Percentiles rank a stretch among this genome's conserved stretches.
Evolutionary conservation across 2,329 filamentous ascomycete species (phyloP).

Genomic region (Claviceps sp.): DNA sequence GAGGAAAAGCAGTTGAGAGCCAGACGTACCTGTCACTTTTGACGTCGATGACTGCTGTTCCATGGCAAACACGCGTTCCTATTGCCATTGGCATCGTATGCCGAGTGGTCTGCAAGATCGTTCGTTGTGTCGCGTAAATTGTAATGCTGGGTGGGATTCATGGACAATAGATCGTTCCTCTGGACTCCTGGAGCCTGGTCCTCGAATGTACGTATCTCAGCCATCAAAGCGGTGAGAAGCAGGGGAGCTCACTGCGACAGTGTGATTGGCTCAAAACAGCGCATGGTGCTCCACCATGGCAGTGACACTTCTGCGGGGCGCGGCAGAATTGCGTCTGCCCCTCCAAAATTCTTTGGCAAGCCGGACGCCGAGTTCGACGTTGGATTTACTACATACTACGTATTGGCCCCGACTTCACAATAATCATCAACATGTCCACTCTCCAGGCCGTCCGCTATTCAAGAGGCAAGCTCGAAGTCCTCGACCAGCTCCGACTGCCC

Average conservation of each 20-base stretch:
- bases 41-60: conserved; percentile 57
- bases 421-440: conserved; percentile 29
- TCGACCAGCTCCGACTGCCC: conserved; percentile 72
- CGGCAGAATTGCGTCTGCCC: conserved; percentile 15
- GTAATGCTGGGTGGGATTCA: neutral
- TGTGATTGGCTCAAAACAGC: neutral
- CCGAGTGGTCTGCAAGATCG: conserved; percentile 2
- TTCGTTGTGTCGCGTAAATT: no score
- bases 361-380: neutral
- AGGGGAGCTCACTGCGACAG: neutral
- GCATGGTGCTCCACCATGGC: neutral
- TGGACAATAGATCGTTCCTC: neutral
- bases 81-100: conserved; percentile 16
- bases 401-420: no score
- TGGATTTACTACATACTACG: no score
- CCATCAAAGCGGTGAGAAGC: neutral
- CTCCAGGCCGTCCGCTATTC: conserved; percentile 69
- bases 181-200: neutral
- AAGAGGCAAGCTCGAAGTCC: conserved; percentile 58
- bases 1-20: no score
- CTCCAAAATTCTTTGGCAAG: conserved; percentile 10
- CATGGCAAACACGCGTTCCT: conserved; percentile 30
- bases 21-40: conserved; percentile 56
- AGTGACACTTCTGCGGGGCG: conserved; percentile 14
- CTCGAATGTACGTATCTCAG: neutral